A percentile compares a stretch with the other conserved stretches of the same genome.
Evolutionary conservation across 768 basidiomycete species (phyloP).

Genomic region (Boletellus ananiceps): DNA sequence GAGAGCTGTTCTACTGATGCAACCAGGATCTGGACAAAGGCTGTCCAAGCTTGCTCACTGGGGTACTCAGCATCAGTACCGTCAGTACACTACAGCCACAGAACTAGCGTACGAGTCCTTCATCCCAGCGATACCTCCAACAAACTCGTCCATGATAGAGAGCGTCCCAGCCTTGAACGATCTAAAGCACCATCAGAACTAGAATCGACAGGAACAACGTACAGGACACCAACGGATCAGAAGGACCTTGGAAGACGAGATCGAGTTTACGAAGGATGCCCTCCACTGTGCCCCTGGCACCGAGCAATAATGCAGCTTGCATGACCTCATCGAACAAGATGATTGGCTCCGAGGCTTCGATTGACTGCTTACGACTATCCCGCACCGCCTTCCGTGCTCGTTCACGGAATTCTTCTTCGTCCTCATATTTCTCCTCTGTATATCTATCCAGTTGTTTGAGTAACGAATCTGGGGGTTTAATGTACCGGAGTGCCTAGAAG

Average conservation of each 20-base stretch:
- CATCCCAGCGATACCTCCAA: conserved; percentile 53
- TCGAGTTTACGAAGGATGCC: conserved; percentile 55
- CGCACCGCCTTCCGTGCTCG: conserved; percentile 41
- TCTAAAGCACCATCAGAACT: conserved; percentile 34
- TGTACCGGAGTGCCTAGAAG: conserved; percentile 64
- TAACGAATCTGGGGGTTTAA: conserved; percentile 72
- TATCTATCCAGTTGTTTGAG: conserved; percentile 79
- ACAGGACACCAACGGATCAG: conserved; percentile 49
- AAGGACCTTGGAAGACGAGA: conserved; percentile 52
- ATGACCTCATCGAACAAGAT: conserved; percentile 57
- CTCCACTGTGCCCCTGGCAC: conserved; percentile 37
- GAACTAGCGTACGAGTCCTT: conserved; percentile 55
- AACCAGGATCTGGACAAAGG: conserved; percentile 57
- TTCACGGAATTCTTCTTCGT: conserved; percentile 80
- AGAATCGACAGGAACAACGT: not conserved
- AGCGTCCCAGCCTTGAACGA: conserved; percentile 58
- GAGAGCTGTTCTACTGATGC: conserved; percentile 63
- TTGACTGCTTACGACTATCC: conserved; percentile 18
- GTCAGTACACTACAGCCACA: not conserved
- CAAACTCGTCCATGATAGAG: conserved; percentile 58
- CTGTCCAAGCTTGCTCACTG: conserved; percentile 64
- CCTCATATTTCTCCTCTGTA: conserved; percentile 85
- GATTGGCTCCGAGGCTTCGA: conserved; percentile 45
- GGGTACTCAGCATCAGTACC: conserved; percentile 14
- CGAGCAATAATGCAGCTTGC: conserved; percentile 46